Base-by-base conservation (phyloP, 495 filamentous ascomycete genomes). In the Aspergillus leporis region DNA sequence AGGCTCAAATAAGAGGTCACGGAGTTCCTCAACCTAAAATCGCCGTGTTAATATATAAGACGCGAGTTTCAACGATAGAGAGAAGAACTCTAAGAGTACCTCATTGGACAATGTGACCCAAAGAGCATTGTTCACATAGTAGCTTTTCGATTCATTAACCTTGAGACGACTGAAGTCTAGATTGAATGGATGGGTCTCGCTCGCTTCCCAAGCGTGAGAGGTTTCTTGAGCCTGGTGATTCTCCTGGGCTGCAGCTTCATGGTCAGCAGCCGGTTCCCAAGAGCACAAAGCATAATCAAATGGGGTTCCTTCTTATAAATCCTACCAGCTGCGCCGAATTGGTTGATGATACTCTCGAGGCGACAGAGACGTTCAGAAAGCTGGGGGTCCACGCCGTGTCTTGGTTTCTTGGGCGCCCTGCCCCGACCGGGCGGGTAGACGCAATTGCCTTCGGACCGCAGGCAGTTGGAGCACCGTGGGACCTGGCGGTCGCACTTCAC, bases 101-200 rank as follows among this genome's bases (percentile, higher is more conserved):
- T 94, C 90, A 56, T 90, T 87, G 50, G 82, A 86, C 43, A 93
- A 74, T 45, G 78, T 87, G 19, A 85, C 84, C 91, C 89, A 93
- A 55, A 93, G 88, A 13, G 82, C 85, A 65, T 84, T 90, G 66
- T 87, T 90, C 61, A 93, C 85, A 71, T 93, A 93, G 59, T 87
- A 76, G 55, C 82, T 87, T 59, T 81, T 83, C 5, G 85, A 85
- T 47, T 91, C 87, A 55, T 87, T 87, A 36, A 93, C 74, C 5
- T 90, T 84, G 52, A 95, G 67, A 51, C 89, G 79, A 23, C 91
- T 90, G 60, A 91, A 83, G 48, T 13, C 31, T 25, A 51, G 18
- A 7, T 31, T 9, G 48, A 32, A 32, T 32, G 30, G 30, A 32
- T 32, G 30, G 9, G 30, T 32, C 30, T 32, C 30, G 30, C 30